Percentiles rank a stretch among this genome's conserved stretches.
phyloP scores from a whole-genome alignment of 192 early-diverging fungal genomes.

The Paraglomus brasilianum region DNA sequence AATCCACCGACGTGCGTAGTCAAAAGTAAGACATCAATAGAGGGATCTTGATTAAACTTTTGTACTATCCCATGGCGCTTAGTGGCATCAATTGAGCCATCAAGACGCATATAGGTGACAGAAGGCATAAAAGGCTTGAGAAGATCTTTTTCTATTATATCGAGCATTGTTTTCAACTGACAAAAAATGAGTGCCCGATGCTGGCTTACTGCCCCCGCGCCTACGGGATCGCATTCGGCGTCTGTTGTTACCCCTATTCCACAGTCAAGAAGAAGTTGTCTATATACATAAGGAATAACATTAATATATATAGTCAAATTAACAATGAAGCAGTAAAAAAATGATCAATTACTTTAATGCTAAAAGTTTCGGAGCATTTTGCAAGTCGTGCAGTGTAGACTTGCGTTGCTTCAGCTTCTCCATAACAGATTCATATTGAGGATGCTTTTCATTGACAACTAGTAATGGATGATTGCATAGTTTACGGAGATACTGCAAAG shows the following conservation, averaged over 20 bases:
- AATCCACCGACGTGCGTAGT: conserved; percentile 98
- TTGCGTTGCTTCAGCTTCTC: conserved; percentile 54
- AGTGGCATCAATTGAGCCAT: conserved; percentile 82
- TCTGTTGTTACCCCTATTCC: conserved; percentile 80
- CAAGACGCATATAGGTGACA: conserved; percentile 92
- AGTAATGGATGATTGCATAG: conserved; percentile 94
- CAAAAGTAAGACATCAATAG: conserved; percentile 89
- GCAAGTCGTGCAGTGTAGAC: conserved; percentile 65
- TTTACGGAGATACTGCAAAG: conserved; percentile 92
- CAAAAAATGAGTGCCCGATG: conserved; percentile 98
- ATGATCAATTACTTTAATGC: conserved; percentile 67
- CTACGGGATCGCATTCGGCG: conserved; percentile 44
- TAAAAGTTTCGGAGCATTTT: conserved; percentile 86
- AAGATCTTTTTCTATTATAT: conserved; percentile 92
- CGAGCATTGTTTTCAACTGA: conserved; percentile 94
- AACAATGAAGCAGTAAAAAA: conserved; percentile 10
- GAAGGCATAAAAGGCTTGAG: conserved; percentile 78
- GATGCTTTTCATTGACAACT: conserved; percentile 88
- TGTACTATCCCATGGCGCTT: conserved; percentile 88
- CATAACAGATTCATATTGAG: conserved; percentile 72
- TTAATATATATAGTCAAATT: neutral
- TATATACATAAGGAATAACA: conserved; percentile 27
- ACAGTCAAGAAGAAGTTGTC: conserved; percentile 88
- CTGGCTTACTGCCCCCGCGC: conserved; percentile 57
- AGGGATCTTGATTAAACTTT: conserved; percentile 94